Conservation (phyloP, 805 yeast species). For the Wickerhamiella galacta region DNA sequence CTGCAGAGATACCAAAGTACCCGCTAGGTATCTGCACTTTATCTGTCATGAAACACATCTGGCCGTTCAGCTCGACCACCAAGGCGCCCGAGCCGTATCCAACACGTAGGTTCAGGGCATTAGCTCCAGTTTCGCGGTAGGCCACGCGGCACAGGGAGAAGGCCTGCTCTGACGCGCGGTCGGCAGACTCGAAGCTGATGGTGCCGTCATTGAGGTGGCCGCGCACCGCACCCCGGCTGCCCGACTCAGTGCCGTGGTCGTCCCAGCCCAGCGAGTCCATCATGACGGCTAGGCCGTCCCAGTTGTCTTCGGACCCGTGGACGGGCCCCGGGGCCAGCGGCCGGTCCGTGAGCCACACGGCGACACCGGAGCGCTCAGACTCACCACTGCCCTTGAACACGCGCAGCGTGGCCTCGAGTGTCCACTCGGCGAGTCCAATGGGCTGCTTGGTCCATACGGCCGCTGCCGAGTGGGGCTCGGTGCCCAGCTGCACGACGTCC, state of each 20-base stretch:
- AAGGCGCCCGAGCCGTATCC: conserved; percentile 20
- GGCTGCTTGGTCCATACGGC: conserved; percentile 21
- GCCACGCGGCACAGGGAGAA: conserved; percentile 22
- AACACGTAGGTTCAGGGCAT: conserved; percentile 17
- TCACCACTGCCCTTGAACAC: conserved; percentile 19
- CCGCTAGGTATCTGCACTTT: conserved; percentile 21
- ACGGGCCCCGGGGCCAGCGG: conserved; percentile 20
- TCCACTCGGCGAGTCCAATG: conserved; percentile 21
- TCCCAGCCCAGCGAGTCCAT: conserved; percentile 21
- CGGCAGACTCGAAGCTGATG: conserved; percentile 12
- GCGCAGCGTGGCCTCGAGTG: conserved; percentile 18
- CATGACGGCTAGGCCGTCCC: conserved; percentile 28
- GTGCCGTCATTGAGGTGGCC: conserved; percentile 27
- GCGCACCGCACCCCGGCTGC: conserved; percentile 18
- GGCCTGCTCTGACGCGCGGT: conserved; percentile 19
- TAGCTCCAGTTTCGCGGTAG: conserved; percentile 21
- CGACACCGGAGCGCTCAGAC: conserved; percentile 22
- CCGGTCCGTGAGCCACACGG: conserved; percentile 22
- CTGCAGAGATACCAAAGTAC: conserved; percentile 23
- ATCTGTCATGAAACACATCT: conserved; percentile 22
- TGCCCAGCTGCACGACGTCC: conserved; percentile 10
- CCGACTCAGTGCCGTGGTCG: conserved; percentile 7
- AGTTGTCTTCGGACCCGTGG: conserved; percentile 23
- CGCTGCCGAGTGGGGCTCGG: conserved; percentile 12
- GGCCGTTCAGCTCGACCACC: conserved; percentile 24